Evolutionary conservation across 108 stramenopile species (phyloP).

Genomic region (Cyclotella cryptica): DNA sequence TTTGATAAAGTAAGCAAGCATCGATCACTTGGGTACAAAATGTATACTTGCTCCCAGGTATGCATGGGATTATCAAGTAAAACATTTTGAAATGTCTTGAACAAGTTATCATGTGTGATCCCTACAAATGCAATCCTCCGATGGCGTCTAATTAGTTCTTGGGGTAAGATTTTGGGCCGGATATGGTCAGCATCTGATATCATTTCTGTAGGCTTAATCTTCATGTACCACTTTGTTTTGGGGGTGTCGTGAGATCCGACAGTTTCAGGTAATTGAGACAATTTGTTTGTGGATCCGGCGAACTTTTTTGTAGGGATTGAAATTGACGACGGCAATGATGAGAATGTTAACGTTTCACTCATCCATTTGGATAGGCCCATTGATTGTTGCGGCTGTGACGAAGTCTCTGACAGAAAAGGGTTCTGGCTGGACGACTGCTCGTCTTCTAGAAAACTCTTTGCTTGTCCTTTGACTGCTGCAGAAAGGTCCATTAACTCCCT

Average conservation of each 20-base stretch:
- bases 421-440: neutral
- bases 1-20: constrained; percentile 20
- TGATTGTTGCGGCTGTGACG: constrained; percentile 5
- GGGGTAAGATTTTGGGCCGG: constrained; percentile 34
- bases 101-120: constrained; percentile 39
- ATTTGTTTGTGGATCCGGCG: neutral
- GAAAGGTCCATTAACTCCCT: neutral
- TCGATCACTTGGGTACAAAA: constrained; percentile 32
- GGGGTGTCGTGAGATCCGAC: constrained; percentile 33
- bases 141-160: constrained; percentile 39
- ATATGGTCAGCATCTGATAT: constrained; percentile 10
- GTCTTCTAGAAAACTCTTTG: neutral
- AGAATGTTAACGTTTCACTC: neutral
- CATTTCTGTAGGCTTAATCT: constrained; percentile 46
- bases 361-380: neutral
- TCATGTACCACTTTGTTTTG: constrained; percentile 51
- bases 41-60: constrained; percentile 37
- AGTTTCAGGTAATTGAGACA: neutral
- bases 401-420: constrained; percentile 24
- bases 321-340: neutral
- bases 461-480: neutral
- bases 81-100: constrained; percentile 16
- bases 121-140: constrained; percentile 35
- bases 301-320: neutral
- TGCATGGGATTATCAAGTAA: constrained; percentile 15